These are phyloP conservation scores for Coprinellus aureogranulatus DNA, from an alignment of 768 basidiomycete genomes.

Conservation along the genomic window DNA sequence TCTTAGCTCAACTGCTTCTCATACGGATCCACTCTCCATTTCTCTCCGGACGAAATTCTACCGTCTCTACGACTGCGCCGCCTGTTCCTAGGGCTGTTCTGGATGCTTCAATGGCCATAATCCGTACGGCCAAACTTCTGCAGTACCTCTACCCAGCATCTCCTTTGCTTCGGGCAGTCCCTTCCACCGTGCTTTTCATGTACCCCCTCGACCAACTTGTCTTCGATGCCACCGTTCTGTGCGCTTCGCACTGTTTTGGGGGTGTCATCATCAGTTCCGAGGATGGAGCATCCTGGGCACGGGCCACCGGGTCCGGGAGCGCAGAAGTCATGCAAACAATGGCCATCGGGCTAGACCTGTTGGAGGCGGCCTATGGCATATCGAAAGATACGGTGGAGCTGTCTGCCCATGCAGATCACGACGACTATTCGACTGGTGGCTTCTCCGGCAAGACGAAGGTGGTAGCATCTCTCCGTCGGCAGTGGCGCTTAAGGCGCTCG, in stretches of 20 bases:
- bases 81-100: not conserved
- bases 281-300: not conserved
- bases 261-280: not conserved
- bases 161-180: too few species aligned
- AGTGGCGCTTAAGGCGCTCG: not conserved
- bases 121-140: not conserved
- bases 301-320: not conserved
- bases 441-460: not conserved
- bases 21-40: constrained; percentile 71
- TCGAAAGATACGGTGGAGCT: not conserved
- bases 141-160: not conserved
- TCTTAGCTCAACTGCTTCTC: constrained; percentile 59
- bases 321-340: constrained; percentile 7
- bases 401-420: too few species aligned
- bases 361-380: not conserved
- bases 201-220: constrained; percentile 1
- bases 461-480: not conserved
- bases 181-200: not conserved
- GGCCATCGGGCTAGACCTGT: not conserved
- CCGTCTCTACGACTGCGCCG: not conserved
- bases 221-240: constrained; percentile 3
- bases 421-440: too few species aligned
- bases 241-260: not conserved
- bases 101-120: not conserved
- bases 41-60: not conserved